Base-by-base conservation (phyloP, 2,329 filamentous ascomycete species). In the Colletotrichum sp. region DNA sequence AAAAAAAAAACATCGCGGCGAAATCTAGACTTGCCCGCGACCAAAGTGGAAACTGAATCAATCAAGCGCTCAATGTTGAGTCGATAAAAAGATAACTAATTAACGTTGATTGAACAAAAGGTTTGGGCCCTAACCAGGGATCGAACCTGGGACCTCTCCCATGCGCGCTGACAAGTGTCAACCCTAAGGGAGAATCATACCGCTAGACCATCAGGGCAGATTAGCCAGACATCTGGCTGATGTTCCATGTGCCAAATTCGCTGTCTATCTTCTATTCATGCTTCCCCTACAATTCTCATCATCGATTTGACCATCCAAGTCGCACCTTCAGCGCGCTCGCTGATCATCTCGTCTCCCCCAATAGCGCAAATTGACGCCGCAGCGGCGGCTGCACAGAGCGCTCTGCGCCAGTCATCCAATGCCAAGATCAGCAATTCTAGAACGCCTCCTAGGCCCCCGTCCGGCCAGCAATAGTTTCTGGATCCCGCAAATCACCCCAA, bases 171-270 rank as follows among this genome's bases (percentile, higher is more conserved):
- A 8, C 39, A 15, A 0, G 0, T 5, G 63, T 5, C 24, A 32
- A 62, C 67, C 67, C 67, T 69, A 69, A 69, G 67, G 67, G 67
- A 69, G 67, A 69, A 69, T 69, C 67, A 69, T 69, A 69, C 67
- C 67, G 67, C 67, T 69, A 69, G 67, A 69, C 67, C 67, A 69
- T 69, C 67, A 69, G 67, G 67, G 67, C 67, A 3, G 2, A 0
- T 8, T 2, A 10, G 18, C 16, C 9, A 8, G 9, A 15, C 3
- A n/a, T 9, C 3, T 21, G 9, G 0, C 18, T 13, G 18, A 5
- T n/a, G 18, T 1, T 2, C n/a, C n/a, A n/a, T n/a, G n/a, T 0
- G 7, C 2, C 3, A 5, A 30, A 7, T 12, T 34, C 3, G 2
- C 26, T n/a, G n/a, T n/a, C n/a, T n/a, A n/a, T n/a, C n/a, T n/a